phyloP scores from a whole-genome alignment of 768 basidiomycete species.

The Lentinula guzmanii region DNA sequence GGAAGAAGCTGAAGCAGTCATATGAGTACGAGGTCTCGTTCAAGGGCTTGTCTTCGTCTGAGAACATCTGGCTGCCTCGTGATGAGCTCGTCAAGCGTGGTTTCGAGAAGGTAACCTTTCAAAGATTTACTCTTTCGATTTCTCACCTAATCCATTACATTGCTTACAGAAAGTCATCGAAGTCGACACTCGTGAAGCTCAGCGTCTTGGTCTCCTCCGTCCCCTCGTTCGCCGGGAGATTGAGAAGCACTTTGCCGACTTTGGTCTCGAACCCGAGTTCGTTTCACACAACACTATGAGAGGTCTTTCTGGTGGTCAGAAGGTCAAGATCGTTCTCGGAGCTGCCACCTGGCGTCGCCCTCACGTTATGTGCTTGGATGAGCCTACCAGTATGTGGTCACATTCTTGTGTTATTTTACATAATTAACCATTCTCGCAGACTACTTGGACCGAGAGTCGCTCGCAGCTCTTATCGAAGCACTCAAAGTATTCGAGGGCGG shows the following conservation, averaged over 20 bases:
- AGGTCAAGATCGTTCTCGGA: slow-evolving; percentile 98
- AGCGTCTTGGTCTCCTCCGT: slow-evolving; percentile 89
- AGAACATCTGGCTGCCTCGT: slow-evolving; percentile 97
- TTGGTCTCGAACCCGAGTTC: slow-evolving; percentile 98
- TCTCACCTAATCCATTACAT: slow-evolving; percentile 7
- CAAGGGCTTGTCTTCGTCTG: slow-evolving; percentile 91
- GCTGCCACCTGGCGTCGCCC: slow-evolving; percentile 99
- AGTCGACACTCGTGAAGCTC: slow-evolving; percentile 95
- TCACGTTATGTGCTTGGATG: slow-evolving; percentile 94
- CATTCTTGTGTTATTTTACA: slow-evolving; percentile 2
- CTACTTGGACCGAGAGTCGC: slow-evolving; percentile 99
- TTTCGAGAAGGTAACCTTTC: slow-evolving; percentile 72
- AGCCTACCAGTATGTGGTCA: slow-evolving; percentile 74
- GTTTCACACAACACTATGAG: slow-evolving; percentile 99
- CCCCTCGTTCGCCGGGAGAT: slow-evolving; percentile 98
- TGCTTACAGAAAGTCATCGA: slow-evolving; percentile 81
- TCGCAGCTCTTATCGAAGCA: slow-evolving; percentile 97
- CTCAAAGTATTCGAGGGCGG: slow-evolving; percentile 98
- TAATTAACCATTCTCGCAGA: slow-evolving; percentile 35
- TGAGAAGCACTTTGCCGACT: slow-evolving; percentile 99
- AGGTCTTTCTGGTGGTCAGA: slow-evolving; percentile 97
- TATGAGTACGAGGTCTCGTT: slow-evolving; percentile 98
- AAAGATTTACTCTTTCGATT: not conserved
- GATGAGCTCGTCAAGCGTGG: slow-evolving; percentile 97
- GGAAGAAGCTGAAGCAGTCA: slow-evolving; percentile 99